Evolutionary conservation across 1,284 basidiomycete species (phyloP), one percentile per base, ranked within the genome.

Genomic region (Termitomyces sp.): DNA sequence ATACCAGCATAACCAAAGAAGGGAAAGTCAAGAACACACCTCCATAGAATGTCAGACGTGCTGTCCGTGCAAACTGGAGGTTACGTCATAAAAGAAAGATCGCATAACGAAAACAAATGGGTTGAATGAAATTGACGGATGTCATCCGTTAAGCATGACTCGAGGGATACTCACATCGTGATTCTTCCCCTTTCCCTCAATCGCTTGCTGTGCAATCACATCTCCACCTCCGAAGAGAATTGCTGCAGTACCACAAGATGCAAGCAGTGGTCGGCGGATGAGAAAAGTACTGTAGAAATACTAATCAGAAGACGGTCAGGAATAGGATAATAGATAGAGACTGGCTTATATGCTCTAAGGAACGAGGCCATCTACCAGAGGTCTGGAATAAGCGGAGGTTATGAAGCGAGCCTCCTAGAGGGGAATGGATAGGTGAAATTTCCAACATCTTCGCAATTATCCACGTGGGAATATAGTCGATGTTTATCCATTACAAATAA

Each of bases 191-290:
- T 73, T 80, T 58, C 73, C 74, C 65, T 94, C 92, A 28, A 94
- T 81, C 0, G 75, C 84, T 66, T 94, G 88, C 68, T 94, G 92
- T 0, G 92, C 90, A 36, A 94, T 78, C 1, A 90, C 64, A 65
- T 94, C 92, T n/a, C 90, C 92, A 8, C 82, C 72, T 43, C 86
- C 84, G 62, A 91, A 92, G 15, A 92, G 72, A 42, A 84, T 65
- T 1, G 80, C 83, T 0, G 87, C 85, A 0, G 88, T 88, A 0
- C 70, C 69, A 57, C 82, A 86, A 62, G 88, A 86, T 3, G 82
- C 72, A 15, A 81, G 50, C 73, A 88, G 74, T 0, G 88, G 88
- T n/a, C 81, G 74, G 19, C 82, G 79, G 49, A 86, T 69, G 34
- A 90, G 74, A 13, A 79, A 71, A 0, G 82, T 71, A 65, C 88